These are phyloP conservation scores for Aureobasidium sp. DNA, from an alignment of 2,329 filamentous ascomycete species.

Conservation along the genomic window DNA sequence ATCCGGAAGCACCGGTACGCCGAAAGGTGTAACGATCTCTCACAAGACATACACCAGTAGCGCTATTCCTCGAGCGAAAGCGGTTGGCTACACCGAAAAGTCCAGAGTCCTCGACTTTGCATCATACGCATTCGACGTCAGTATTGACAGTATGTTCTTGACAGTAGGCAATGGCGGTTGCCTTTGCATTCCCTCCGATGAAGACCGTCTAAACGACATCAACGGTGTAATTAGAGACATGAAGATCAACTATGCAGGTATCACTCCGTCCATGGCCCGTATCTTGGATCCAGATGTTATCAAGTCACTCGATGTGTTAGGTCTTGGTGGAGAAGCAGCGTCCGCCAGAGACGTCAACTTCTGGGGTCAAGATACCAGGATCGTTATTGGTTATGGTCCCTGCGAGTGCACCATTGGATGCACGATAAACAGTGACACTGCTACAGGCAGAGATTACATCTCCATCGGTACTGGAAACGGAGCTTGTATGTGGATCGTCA, in stretches of 20 bases:
- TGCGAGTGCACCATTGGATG: slow-evolving; percentile 28
- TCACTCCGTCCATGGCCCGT: slow-evolving; percentile 38
- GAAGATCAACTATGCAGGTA: slow-evolving; percentile 33
- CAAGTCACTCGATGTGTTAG: slow-evolving; percentile 34
- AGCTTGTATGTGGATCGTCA: slow-evolving; percentile 24
- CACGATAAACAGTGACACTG: slow-evolving; percentile 15
- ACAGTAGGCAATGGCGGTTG: slow-evolving; percentile 15
- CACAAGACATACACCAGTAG: slow-evolving; percentile 47
- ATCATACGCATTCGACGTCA: slow-evolving; percentile 16
- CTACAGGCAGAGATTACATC: slow-evolving; percentile 11
- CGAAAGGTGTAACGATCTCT: slow-evolving; percentile 20
- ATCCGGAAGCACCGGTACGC: slow-evolving; percentile 21
- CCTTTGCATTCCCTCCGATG: slow-evolving; percentile 33
- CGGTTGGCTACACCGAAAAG: slow-evolving; percentile 6
- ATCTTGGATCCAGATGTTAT: slow-evolving; percentile 32
- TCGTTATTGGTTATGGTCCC: slow-evolving; percentile 39
- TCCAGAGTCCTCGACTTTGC: slow-evolving; percentile 14
- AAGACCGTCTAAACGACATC: slow-evolving; percentile 40
- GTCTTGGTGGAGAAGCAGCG: slow-evolving; percentile 36
- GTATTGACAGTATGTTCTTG: slow-evolving; percentile 15
- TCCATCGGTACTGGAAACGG: slow-evolving; percentile 18
- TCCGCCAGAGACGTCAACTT: slow-evolving; percentile 27
- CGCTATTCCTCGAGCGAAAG: slow-evolving; percentile 34
- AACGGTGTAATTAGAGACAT: slow-evolving; percentile 31
- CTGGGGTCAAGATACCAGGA: slow-evolving; percentile 31